Conservation (phyloP, 139 green algal species). For the Yamagishiella unicocca region DNA sequence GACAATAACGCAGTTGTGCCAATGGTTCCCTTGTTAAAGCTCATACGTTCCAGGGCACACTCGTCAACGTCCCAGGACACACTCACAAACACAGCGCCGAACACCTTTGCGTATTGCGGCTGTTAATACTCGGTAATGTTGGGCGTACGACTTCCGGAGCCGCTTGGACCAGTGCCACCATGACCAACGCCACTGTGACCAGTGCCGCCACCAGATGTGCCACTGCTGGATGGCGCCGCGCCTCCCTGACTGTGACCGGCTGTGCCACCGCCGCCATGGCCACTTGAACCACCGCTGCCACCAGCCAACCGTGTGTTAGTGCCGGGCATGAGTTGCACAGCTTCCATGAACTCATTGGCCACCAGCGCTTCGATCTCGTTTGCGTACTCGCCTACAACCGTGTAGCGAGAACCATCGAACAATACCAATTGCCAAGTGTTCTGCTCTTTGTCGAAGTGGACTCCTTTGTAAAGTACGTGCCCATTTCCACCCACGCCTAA, state of each 20-base stretch:
- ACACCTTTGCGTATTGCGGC: too few relatives aligned
- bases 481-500: background rate
- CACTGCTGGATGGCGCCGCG: background rate
- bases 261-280: background rate
- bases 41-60: too few relatives aligned
- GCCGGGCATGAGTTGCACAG: slow-evolving; percentile 24
- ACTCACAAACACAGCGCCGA: too few relatives aligned
- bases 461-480: slow-evolving; percentile 48
- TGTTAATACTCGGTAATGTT: slow-evolving; percentile 2
- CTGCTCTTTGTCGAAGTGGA: slow-evolving; percentile 53
- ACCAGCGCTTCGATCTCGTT: slow-evolving; percentile 59
- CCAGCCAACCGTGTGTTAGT: slow-evolving; percentile 3
- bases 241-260: background rate
- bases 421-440: slow-evolving; percentile 44
- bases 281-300: background rate
- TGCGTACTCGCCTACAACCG: slow-evolving; percentile 51
- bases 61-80: too few relatives aligned
- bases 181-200: background rate
- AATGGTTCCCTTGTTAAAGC: too few relatives aligned
- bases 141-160: background rate
- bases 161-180: background rate
- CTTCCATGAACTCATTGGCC: slow-evolving; percentile 51
- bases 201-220: too few relatives aligned
- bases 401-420: slow-evolving; percentile 30
- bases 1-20: too few relatives aligned